Conservation (phyloP, 1,284 basidiomycete species). For the Sparassis latifolia region DNA sequence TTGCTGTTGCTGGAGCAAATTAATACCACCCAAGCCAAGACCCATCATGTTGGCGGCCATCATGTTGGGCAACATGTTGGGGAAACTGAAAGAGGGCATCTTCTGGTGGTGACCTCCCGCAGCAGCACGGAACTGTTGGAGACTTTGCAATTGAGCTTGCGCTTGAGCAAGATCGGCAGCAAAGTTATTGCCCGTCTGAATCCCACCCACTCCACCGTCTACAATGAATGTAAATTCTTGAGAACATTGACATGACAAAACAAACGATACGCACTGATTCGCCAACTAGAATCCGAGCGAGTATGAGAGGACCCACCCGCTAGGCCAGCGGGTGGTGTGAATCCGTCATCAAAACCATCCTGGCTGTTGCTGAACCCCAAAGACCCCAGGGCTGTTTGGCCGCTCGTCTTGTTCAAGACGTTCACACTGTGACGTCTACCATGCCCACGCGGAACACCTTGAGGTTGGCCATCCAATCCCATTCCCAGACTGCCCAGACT, state of each 20-base stretch:
- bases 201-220: conserved; percentile 71
- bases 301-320: conserved; percentile 73
- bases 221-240: conserved; percentile 9
- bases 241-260: conserved; percentile 3
- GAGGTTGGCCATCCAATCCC: conserved; percentile 58
- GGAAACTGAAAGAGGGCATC: conserved; percentile 96
- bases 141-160: conserved; percentile 93
- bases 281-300: conserved; percentile 82
- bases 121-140: conserved; percentile 95
- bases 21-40: conserved; percentile 73
- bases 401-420: conserved; percentile 69
- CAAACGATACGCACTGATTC: conserved; percentile 59
- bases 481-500: conserved; percentile 49
- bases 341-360: conserved; percentile 75
- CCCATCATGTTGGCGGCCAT: conserved; percentile 95
- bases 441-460: conserved; percentile 75
- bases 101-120: conserved; percentile 94
- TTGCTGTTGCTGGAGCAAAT: conserved; percentile 80
- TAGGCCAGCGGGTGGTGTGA: conserved; percentile 45
- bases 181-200: conserved; percentile 58
- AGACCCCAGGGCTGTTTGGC: conserved; percentile 40
- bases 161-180: conserved; percentile 85
- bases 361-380: conserved; percentile 51
- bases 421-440: conserved; percentile 93
- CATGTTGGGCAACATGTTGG: conserved; percentile 93